Conservation (phyloP, 306 rosid species). For the Lablab purpureus region DNA sequence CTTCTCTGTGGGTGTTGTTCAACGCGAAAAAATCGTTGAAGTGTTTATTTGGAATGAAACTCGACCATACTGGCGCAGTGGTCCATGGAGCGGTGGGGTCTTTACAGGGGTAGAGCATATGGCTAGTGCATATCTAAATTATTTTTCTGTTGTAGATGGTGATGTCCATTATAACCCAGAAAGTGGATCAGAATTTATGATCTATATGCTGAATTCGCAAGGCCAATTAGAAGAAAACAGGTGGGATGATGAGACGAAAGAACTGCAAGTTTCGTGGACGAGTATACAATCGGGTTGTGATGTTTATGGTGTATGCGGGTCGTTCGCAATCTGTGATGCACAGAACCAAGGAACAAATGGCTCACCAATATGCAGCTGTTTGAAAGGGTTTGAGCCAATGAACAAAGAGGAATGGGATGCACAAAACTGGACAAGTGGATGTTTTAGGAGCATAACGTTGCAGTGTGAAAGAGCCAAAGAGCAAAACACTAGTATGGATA, state of each 20-base stretch:
- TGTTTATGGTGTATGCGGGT: constrained; percentile 21
- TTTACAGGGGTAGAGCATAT: constrained; percentile 34
- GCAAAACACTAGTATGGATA: background rate
- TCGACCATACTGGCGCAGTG: constrained; percentile 39
- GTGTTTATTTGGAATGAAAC: constrained; percentile 38
- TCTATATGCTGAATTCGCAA: background rate
- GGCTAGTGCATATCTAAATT: background rate
- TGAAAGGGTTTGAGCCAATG: constrained; percentile 53
- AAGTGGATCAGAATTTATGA: accelerated
- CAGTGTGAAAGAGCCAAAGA: constrained; percentile 43
- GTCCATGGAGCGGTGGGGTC: constrained; percentile 33
- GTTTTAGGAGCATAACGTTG: constrained; percentile 36
- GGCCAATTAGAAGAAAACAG: background rate
- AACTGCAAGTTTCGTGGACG: background rate
- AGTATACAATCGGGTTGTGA: constrained; percentile 21
- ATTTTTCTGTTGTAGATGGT: background rate
- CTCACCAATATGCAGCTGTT: constrained; percentile 50
- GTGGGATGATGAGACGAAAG: constrained; percentile 24
- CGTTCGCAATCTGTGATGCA: constrained; percentile 20
- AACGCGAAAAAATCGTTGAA: background rate
- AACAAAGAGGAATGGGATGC: constrained; percentile 44
- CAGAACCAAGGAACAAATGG: too few species aligned
- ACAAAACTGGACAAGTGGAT: constrained; percentile 41
- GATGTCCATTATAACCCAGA: background rate
- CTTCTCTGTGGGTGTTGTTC: constrained; percentile 6